Percentiles rank a stretch among this genome's conserved stretches.
Conservation (phyloP, 768 basidiomycete species). For the Leccinellum albellum region DNA sequence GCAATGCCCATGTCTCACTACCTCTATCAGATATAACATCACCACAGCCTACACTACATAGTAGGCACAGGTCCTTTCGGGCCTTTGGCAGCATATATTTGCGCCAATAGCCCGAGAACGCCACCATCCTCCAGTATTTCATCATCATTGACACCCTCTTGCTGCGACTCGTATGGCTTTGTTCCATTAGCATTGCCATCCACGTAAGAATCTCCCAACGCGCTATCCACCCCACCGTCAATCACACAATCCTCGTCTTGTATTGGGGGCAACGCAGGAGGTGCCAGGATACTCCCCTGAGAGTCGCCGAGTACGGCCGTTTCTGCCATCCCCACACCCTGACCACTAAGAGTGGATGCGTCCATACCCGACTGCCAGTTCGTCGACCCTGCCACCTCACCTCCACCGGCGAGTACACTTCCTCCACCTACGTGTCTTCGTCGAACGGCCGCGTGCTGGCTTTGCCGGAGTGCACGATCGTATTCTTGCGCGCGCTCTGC, state of each 20-base stretch:
- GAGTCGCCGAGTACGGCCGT: slow-evolving; percentile 77
- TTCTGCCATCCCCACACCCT: slow-evolving; percentile 52
- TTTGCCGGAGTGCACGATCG: slow-evolving; percentile 70
- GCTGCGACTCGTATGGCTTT: slow-evolving; percentile 36
- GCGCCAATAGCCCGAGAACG: slow-evolving; percentile 77
- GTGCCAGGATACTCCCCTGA: slow-evolving; percentile 47
- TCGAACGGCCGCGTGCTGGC: slow-evolving; percentile 49
- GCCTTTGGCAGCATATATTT: slow-evolving; percentile 71
- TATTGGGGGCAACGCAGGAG: slow-evolving; percentile 18
- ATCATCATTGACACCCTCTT: slow-evolving; percentile 54
- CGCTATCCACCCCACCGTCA: slow-evolving; percentile 58
- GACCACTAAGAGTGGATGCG: slow-evolving; percentile 39
- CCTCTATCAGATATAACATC: not conserved
- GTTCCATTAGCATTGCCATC: slow-evolving; percentile 52
- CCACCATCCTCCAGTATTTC: slow-evolving; percentile 74
- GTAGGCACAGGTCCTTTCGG: slow-evolving; percentile 44
- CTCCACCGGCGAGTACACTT: slow-evolving; percentile 37
- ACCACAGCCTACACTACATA: slow-evolving; percentile 28
- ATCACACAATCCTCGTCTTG: slow-evolving; percentile 45
- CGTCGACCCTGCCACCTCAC: slow-evolving; percentile 47
- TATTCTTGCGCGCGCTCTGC: slow-evolving; percentile 66
- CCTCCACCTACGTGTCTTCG: slow-evolving; percentile 35
- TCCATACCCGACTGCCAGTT: slow-evolving; percentile 41
- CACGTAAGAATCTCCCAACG: slow-evolving; percentile 67
- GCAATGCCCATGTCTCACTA: not conserved